Evolutionary conservation across 805 yeast genomes (phyloP), one percentile per base, ranked within the genome.

Genomic region (Aciculoconidium aculeatum): DNA sequence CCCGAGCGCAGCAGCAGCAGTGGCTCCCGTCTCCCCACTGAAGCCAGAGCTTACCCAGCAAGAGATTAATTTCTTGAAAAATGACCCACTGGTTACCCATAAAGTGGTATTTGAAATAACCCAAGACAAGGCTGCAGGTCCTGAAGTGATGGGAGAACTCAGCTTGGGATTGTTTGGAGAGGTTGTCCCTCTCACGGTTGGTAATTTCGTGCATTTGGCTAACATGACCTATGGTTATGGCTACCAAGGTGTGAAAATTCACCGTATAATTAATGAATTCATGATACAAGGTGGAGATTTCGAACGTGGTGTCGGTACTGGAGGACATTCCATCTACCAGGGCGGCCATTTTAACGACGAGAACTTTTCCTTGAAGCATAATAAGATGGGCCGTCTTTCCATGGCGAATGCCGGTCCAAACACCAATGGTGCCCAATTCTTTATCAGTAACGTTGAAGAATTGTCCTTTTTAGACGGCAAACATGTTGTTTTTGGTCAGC

Each of bases 91-190:
- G 10, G 46, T 67, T 23, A 71, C 77, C 1, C 74, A 72, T 42
- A 50, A 53, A 20, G 70, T 74, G 3, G 39, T 41, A 10, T 58
- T 74, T 34, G 57, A 59, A 27, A 49, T 74, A 17, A 30, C 53
- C 15, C 61, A 60, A 18, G 55, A 44, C 5, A 44, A 24, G 9
- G 30, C 34, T 4, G 40, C 42, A 7, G 34, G 31, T 9, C 44
- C 32, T 16, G 18, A 27, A 9, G 43, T 12, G 26, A 18, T 67
- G 6, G 80, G 80, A 3, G 49, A 52, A 6, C 44, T 82, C 33
- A 62, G 67, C 7, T 46, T 82, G 11, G 88, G 80, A 0, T 46
- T 82, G 31, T 82, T 77, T 51, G 86, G 86, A 2, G 62, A 73
- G 0, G 68, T 71, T 6, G 81, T 66, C 3, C 90, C 90, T 3